A percentile compares a stretch with the other conserved stretches of the same genome.
Evolutionary conservation across 1,139 yeast species (phyloP).

Genomic region (Hansenula lynferdii): DNA sequence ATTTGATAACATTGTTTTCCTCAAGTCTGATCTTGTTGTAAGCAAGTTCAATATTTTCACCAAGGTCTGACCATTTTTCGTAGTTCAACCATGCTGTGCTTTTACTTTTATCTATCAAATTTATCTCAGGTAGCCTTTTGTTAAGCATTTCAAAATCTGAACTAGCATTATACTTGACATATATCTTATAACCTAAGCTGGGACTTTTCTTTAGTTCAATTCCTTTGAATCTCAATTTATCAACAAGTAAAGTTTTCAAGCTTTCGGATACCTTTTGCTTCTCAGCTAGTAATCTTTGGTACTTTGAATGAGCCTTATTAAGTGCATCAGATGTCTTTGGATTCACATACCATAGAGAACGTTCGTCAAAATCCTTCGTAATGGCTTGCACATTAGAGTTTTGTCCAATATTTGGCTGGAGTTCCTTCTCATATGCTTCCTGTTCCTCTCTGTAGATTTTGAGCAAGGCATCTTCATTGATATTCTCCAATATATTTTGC

Average conservation of each 20-base stretch:
- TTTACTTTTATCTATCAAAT: conserved; percentile 10
- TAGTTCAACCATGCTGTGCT: conserved; percentile 27
- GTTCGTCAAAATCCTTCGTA: too few species aligned
- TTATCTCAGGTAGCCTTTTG: conserved; percentile 8
- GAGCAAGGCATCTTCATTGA: conserved; percentile 22
- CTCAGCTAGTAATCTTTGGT: conserved; percentile 26
- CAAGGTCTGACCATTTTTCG: conserved; percentile 32
- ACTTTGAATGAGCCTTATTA: conserved; percentile 29
- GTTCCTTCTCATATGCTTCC: conserved; percentile 8
- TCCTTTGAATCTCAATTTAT: conserved; percentile 10
- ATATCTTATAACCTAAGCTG: conserved; percentile 13
- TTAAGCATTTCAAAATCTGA: conserved; percentile 6
- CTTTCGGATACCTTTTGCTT: conserved; percentile 25
- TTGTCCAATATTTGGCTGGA: too few species aligned
- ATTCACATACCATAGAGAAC: conserved; percentile 13
- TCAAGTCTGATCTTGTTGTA: conserved; percentile 24
- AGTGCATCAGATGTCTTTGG: conserved; percentile 30
- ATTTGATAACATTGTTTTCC: conserved; percentile 25
- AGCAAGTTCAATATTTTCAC: conserved; percentile 23
- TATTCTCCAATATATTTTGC: conserved; percentile 21
- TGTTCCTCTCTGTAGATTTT: conserved; percentile 4
- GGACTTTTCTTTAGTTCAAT: conserved; percentile 12
- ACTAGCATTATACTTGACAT: conserved; percentile 12
- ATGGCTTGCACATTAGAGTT: too few species aligned
- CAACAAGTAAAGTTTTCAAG: conserved; percentile 17